Percentiles rank a stretch among this genome's conserved stretches.
phyloP scores from a whole-genome alignment of 768 basidiomycete genomes.

The Boletus eberwhitei region DNA sequence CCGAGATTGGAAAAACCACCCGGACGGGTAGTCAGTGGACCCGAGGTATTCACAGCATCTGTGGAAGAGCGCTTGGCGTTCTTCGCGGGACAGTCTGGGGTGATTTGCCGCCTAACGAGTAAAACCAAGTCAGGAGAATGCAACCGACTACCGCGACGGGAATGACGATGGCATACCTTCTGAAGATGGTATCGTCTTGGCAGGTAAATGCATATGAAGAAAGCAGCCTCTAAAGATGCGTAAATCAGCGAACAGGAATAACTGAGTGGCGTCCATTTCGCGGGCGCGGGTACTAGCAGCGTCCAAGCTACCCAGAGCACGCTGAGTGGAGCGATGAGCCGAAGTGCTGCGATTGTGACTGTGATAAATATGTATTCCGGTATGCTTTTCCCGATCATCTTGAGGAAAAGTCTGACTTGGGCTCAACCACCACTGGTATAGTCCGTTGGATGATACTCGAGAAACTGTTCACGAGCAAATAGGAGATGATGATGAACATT shows the following conservation, averaged over 20 bases:
- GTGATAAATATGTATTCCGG: conserved; percentile 56
- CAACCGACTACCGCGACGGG: neutral
- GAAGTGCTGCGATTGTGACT: conserved; percentile 42
- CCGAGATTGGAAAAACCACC: conserved; percentile 49
- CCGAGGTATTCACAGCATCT: conserved; percentile 36
- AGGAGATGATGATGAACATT: neutral
- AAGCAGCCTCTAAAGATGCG: conserved; percentile 43
- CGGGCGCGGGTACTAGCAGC: conserved; percentile 1
- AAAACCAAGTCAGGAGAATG: neutral
- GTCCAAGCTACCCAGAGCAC: conserved; percentile 34
- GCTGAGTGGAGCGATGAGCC: conserved; percentile 50
- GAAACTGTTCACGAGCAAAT: neutral
- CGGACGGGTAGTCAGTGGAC: conserved; percentile 34
- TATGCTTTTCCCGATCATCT: conserved; percentile 41
- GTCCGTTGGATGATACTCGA: neutral
- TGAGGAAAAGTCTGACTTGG: neutral
- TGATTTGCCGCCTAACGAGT: conserved; percentile 35
- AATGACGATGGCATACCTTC: conserved; percentile 29
- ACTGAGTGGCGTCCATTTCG: conserved; percentile 5
- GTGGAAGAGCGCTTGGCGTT: conserved; percentile 48
- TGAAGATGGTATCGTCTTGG: conserved; percentile 47
- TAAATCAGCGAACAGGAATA: conserved; percentile 24
- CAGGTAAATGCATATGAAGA: conserved; percentile 49
- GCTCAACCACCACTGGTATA: neutral
- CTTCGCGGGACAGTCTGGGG: conserved; percentile 35